Evolutionary conservation across 768 basidiomycete species (phyloP).

Genomic region (Panaeolus cyanescens): DNA sequence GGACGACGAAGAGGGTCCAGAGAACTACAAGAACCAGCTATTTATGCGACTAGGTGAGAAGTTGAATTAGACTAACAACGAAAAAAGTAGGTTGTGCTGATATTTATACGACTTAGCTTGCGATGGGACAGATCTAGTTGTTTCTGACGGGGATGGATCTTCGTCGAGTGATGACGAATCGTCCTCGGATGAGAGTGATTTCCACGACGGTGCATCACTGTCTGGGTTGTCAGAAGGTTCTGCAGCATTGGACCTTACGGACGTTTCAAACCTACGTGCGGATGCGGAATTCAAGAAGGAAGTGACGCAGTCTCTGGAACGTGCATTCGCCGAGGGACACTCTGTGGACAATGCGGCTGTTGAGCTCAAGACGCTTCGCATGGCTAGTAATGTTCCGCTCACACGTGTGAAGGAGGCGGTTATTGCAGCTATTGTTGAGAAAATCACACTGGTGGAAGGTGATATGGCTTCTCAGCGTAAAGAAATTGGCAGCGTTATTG

Average conservation of each 20-base stretch:
- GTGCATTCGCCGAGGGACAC: conserved; percentile 91
- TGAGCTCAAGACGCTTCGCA: conserved; percentile 93
- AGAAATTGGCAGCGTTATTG: conserved; percentile 63
- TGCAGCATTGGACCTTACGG: conserved; percentile 40
- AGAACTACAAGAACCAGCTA: conserved; percentile 62
- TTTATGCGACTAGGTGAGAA: conserved; percentile 73
- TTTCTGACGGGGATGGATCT: conserved; percentile 56
- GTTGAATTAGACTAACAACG: not conserved
- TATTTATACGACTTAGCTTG: not conserved
- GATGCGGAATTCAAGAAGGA: conserved; percentile 76
- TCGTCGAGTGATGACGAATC: conserved; percentile 53
- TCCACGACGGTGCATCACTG: conserved; percentile 34
- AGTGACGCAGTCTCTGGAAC: conserved; percentile 82
- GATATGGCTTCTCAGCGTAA: conserved; percentile 60
- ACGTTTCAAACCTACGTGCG: conserved; percentile 37
- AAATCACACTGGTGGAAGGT: conserved; percentile 62
- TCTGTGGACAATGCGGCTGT: conserved; percentile 91
- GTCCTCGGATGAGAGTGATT: conserved; percentile 41
- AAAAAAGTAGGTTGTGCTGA: not conserved
- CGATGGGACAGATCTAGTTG: conserved; percentile 57
- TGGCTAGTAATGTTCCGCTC: conserved; percentile 93
- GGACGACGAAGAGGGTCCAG: conserved; percentile 62
- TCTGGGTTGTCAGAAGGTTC: conserved; percentile 54
- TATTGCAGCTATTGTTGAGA: conserved; percentile 79
- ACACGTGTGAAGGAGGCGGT: conserved; percentile 86